Percentiles rank a stretch among this genome's conserved stretches.
Conservation (phyloP, 345 rosid species). For the Rhizophora mangle region DNA sequence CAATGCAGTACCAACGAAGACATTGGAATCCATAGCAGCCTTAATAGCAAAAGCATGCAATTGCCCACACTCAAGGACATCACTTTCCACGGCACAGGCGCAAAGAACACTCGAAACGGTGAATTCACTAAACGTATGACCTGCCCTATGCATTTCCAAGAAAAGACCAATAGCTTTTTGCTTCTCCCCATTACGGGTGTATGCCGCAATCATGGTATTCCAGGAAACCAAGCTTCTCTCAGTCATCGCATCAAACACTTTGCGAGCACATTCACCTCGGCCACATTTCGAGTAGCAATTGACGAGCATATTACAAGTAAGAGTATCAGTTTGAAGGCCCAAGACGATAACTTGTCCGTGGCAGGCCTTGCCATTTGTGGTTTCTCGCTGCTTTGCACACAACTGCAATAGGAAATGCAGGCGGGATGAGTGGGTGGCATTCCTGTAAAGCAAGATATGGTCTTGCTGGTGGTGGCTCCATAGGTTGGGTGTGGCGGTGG, state of each 20-base stretch:
- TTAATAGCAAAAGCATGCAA: constrained; percentile 65
- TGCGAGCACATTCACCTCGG: constrained; percentile 38
- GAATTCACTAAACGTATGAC: constrained; percentile 48
- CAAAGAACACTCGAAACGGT: constrained; percentile 68
- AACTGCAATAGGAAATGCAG: constrained; percentile 42
- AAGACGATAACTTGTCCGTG: constrained; percentile 44
- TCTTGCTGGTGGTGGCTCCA: too few relatives aligned
- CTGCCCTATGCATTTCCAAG: constrained; percentile 45
- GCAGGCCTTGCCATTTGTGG: constrained; percentile 41
- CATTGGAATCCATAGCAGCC: constrained; percentile 41
- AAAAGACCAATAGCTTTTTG: constrained; percentile 47
- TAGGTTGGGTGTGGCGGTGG: too few relatives aligned
- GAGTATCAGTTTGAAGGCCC: constrained; percentile 35
- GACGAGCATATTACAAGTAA: constrained; percentile 54
- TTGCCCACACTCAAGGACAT: constrained; percentile 48
- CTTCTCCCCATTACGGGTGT: constrained; percentile 37
- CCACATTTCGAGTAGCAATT: constrained; percentile 56
- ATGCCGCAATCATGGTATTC: constrained; percentile 61
- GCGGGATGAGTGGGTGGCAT: constrained; percentile 9
- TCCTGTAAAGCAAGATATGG: too few relatives aligned
- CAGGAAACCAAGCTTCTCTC: constrained; percentile 67
- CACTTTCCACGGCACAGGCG: constrained; percentile 48
- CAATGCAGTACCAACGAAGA: constrained; percentile 70
- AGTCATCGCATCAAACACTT: constrained; percentile 69
- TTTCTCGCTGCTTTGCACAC: constrained; percentile 39